Evolutionary conservation across 805 yeast species (phyloP).

Genomic region (Candida sphagnicola): DNA sequence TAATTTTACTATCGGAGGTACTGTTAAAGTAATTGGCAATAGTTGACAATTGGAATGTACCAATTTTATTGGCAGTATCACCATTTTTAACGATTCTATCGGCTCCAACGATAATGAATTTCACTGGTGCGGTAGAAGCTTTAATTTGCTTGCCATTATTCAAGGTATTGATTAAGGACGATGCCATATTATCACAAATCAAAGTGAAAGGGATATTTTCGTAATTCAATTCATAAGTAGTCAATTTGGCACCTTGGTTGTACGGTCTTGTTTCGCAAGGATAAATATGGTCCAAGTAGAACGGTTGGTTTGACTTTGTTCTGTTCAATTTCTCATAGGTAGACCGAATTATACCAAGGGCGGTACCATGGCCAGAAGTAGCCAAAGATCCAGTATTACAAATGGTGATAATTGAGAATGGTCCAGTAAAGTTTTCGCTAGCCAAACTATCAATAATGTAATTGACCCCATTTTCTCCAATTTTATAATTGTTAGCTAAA

Average conservation of each 20-base stretch:
- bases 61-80: conserved; percentile 95
- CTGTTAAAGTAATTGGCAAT: conserved; percentile 52
- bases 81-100: conserved; percentile 92
- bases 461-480: conserved; percentile 80
- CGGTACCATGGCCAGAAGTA: conserved; percentile 97
- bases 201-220: conserved; percentile 86
- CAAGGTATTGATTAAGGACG: conserved; percentile 57
- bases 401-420: conserved; percentile 81
- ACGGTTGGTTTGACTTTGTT: conserved; percentile 22
- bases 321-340: conserved; percentile 44
- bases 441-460: conserved; percentile 50
- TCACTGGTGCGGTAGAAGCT: conserved; percentile 56
- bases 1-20: conserved; percentile 33
- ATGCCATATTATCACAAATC: conserved; percentile 88
- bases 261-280: conserved; percentile 96
- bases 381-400: conserved; percentile 97
- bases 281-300: conserved; percentile 65
- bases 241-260: conserved; percentile 91
- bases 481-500: conserved; percentile 65
- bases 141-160: conserved; percentile 17
- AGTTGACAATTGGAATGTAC: conserved; percentile 84
- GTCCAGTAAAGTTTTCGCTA: conserved; percentile 50
- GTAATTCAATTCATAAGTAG: conserved; percentile 84
- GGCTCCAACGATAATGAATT: conserved; percentile 90
- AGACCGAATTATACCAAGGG: conserved; percentile 86